Conservation (phyloP, 1,139 yeast species). For the Entelexis paramagnoliae region DNA sequence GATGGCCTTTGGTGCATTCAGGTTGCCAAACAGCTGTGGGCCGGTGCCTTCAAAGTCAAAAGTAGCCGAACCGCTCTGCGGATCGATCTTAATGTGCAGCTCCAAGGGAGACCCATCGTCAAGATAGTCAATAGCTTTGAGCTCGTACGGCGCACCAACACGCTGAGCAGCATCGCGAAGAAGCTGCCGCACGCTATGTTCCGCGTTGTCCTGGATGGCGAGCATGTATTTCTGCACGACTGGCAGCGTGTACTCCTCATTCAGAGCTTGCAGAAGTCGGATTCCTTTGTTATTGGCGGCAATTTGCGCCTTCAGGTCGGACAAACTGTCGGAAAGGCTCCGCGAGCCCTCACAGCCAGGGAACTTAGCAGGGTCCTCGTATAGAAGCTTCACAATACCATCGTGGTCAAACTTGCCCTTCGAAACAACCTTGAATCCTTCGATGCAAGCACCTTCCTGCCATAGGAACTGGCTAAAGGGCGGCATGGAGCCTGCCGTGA, state of each 20-base stretch:
- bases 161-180: conserved; percentile 34
- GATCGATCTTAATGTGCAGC: conserved; percentile 39
- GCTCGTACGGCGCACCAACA: conserved; percentile 24
- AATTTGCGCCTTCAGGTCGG: conserved; percentile 56
- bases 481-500: conserved; percentile 57
- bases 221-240: conserved; percentile 51
- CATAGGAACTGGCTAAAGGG: conserved; percentile 50
- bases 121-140: conserved; percentile 44
- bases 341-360: conserved; percentile 57
- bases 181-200: conserved; percentile 41
- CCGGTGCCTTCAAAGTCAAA: conserved; percentile 57
- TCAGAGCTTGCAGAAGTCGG: conserved; percentile 39
- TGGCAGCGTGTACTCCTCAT: conserved; percentile 42
- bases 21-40: conserved; percentile 49
- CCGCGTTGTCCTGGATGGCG: conserved; percentile 54
- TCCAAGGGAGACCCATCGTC: conserved; percentile 52
- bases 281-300: conserved; percentile 61
- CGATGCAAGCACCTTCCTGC: conserved; percentile 56
- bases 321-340: conserved; percentile 47
- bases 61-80: conserved; percentile 39
- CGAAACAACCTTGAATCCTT: conserved; percentile 46
- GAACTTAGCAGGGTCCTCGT: conserved; percentile 43
- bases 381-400: conserved; percentile 39
- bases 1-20: conserved; percentile 63
- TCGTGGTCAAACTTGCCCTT: conserved; percentile 48